Base-by-base conservation (phyloP, 2,329 filamentous ascomycete species). In the Venturia nashicola region DNA sequence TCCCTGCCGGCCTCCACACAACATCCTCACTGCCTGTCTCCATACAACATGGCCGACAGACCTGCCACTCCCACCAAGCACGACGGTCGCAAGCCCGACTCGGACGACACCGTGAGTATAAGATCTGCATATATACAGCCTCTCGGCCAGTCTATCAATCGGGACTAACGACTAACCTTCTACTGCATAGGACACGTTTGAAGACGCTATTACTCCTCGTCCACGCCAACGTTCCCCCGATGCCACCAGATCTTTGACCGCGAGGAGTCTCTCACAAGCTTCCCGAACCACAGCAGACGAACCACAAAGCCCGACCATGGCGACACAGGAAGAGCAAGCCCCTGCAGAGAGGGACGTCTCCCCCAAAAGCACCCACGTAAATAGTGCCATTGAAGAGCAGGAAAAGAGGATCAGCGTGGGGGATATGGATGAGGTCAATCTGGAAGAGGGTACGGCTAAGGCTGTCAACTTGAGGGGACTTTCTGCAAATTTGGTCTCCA, bases 151-250 rank as follows among this genome's bases (percentile, higher is more conserved):
- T 62, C 23, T 8, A n/a, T 51, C 9, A 11, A 18, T 34, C 6
- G n/a, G 14, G 6, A 48, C 43, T 46, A 51, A 32, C 23, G 18
- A 34, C 5, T 16, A 32, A 51, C 14, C 3, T 62, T 48, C 18
- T 61, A 42, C 42, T 16, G 34, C 36, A 51, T 51, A 90, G 87
- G 87, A 92, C 70, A 83, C 83, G 18, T 96, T 95, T 71, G 90
- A 96, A 77, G 91, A 96, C 79, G 91, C 90, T 64, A 83, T 80
- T 65, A 74, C 71, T 64, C 70, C 73, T 66, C 72, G 71, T 63
- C 73, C 73, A 61, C 68, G 70, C 71, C 79, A 74, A 67, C 73
- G 68, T 66, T 72, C 68, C 68, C 76, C 79, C 57, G 86, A 84
- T 42, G 78, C 83, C 69, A 72, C 61, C 68, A 63, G 71, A 61